A percentile compares a stretch with the other conserved stretches of the same genome.
phyloP scores from a whole-genome alignment of 768 basidiomycete genomes.

The Russula ochroleuca region DNA sequence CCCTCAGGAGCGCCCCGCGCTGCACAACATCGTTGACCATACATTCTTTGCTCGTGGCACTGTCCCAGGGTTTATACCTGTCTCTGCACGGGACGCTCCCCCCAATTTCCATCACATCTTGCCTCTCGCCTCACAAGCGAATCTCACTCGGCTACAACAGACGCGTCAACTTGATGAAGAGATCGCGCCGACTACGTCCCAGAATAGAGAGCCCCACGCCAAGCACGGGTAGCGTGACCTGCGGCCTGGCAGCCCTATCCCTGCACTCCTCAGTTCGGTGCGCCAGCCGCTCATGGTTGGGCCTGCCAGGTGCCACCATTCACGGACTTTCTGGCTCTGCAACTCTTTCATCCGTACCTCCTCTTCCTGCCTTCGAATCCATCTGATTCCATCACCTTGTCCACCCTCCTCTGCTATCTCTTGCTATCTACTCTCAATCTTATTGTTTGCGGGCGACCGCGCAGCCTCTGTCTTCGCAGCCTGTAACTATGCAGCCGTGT shows the following conservation, averaged over 20 bases:
- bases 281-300: slow-evolving; percentile 79
- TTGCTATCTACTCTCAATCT: too few relatives aligned
- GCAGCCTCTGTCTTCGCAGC: too few relatives aligned
- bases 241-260: slow-evolving; percentile 91
- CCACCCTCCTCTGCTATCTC: too few relatives aligned
- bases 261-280: slow-evolving; percentile 83
- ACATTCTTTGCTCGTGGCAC: slow-evolving; percentile 78
- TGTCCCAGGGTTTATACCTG: slow-evolving; percentile 77
- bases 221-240: slow-evolving; percentile 47
- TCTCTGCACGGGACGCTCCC: slow-evolving; percentile 65
- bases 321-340: too few relatives aligned
- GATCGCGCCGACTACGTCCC: slow-evolving; percentile 36
- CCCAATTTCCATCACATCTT: slow-evolving; percentile 75
- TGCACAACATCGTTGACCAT: slow-evolving; percentile 82
- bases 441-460: too few relatives aligned
- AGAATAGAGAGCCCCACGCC: slow-evolving; percentile 23
- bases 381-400: too few relatives aligned
- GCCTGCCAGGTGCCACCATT: slow-evolving; percentile 37
- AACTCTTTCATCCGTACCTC: too few relatives aligned
- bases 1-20: slow-evolving; percentile 74
- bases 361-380: too few relatives aligned
- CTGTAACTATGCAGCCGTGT: too few relatives aligned
- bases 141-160: slow-evolving; percentile 64
- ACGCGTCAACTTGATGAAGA: slow-evolving; percentile 65
- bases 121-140: slow-evolving; percentile 54